Base-by-base conservation (phyloP, 1,284 basidiomycete species). In the Fomitopsis pinicola region DNA sequence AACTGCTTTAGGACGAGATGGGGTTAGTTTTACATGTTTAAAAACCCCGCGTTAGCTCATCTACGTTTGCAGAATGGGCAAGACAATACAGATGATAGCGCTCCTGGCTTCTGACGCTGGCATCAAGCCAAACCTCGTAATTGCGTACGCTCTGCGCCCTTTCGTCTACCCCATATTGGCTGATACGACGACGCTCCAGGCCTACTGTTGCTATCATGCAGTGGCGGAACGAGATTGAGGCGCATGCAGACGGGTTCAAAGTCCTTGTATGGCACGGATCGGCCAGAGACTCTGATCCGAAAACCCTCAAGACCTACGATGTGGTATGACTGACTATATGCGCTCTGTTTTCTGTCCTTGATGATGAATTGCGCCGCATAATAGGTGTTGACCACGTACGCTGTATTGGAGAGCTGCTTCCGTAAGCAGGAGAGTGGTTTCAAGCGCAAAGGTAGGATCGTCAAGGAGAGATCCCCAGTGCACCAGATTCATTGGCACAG, bases 151-250 rank as follows among this genome's bases (percentile, higher is more conserved):
- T 80, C 17, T 26, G 30, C 40, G 30, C 50, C 42, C 22, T 14
- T 22, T 40, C 26, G 57, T 17, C 30, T 58, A 52, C 33, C 45
- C n/a, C 62, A 46, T 54, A 22, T n/a, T 5, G 5, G 12, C 28
- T 30, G 14, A 35, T 12, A 59, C 58, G 45, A 57, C 40, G 42
- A 35, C 55, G 38, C 30, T 57, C 0, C 61, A 92, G 91, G 22
- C 94, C 94, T 2, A 97, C 95, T 2, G 97, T 98, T 55, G 97
- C 97, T 28, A 88, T 99, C 66, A 96, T 99, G 89, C 97, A 99
- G 78, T 99, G 97, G 97, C 87, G 88, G 67, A 95, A 97, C 73
- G 97, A 99, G 75, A 95, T 99, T 61, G 86, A 87, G 42, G 77
- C 87, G 0, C 92, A 94, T 68, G 91, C 93, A 0, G 83, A 89